Evolutionary conservation across 2,329 filamentous ascomycete species (phyloP), one percentile per base, ranked within the genome.

Genomic region (Hymenoscyphus salicellus): DNA sequence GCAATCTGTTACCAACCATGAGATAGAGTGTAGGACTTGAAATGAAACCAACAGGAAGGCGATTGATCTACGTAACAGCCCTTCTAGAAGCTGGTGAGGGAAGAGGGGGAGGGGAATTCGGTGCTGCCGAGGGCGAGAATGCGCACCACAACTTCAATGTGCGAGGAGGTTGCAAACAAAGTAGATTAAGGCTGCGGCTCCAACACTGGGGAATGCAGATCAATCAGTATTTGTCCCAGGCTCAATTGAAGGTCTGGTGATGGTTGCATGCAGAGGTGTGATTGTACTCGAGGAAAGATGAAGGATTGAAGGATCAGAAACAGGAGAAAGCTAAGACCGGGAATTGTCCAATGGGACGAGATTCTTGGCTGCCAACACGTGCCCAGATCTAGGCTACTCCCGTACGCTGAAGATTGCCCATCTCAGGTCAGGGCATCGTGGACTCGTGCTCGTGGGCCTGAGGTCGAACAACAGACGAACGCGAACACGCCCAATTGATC

Each of bases 231-330:
- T 23, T 52, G 46, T 52, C 23, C n/a, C 46, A 52, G 46, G 43
- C 20, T 20, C 43, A 23, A 49, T 20, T 23, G 20, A 23, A 49
- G n/a, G 43, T 49, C 20, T 11, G 43, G 7, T 23, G n/a, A 23
- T 49, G 43, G 41, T 46, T n/a, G 41, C 33, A 38, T 38, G 36
- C 36, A 11, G n/a, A 20, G 43, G 43, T 49, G 20, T 20, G n/a
- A 49, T 49, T 46, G 16, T 20, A n/a, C 17, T 30, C 28, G 28
- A 23, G n/a, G 20, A 49, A 49, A 49, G 43, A 49, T 20, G 43
- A 49, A 52, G 46, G 23, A 52, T 52, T 52, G 46, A 26, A 52
- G 46, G 46, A 52, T 52, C 46, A 52, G 46, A 52, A 23, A 23
- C 23, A 26, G 46, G 46, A 7, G 20, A 26, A 26, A 23, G 1